Conservation (phyloP, 768 basidiomycete species). For the Naematelia encephala region DNA sequence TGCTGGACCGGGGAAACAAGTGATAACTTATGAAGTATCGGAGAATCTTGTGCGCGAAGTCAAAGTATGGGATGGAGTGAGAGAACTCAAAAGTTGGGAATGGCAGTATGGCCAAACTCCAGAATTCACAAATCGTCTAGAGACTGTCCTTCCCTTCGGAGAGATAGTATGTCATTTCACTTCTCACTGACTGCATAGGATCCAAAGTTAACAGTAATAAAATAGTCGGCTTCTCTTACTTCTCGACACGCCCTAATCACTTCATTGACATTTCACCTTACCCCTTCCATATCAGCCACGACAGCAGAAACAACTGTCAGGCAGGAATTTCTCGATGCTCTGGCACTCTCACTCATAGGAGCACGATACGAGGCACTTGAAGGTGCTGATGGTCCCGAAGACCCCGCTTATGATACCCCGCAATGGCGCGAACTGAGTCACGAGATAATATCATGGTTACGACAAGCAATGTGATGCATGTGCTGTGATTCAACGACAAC, state of each 20-base stretch:
- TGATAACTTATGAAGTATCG: constrained; percentile 53
- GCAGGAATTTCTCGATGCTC: constrained; percentile 28
- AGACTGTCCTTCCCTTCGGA: constrained; percentile 53
- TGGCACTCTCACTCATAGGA: constrained; percentile 29
- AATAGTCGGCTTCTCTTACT: constrained; percentile 28
- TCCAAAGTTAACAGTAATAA: not conserved
- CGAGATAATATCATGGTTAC: constrained; percentile 31
- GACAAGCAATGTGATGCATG: constrained; percentile 26
- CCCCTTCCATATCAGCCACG: constrained; percentile 2
- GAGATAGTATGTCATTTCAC: constrained; percentile 51
- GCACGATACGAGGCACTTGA: constrained; percentile 32
- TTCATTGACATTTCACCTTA: constrained; percentile 22
- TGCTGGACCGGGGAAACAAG: constrained; percentile 6
- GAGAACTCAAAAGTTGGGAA: constrained; percentile 79
- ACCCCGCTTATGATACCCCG: constrained; percentile 1
- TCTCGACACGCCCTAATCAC: constrained; percentile 44
- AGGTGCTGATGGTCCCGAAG: constrained; percentile 17
- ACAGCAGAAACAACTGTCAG: constrained; percentile 3
- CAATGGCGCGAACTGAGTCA: constrained; percentile 8
- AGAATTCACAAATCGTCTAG: constrained; percentile 71
- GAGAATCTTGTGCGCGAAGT: constrained; percentile 52
- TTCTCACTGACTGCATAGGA: too few species aligned
- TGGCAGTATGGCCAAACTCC: constrained; percentile 93
- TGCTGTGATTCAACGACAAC: not conserved
- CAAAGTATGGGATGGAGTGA: constrained; percentile 67